These are phyloP conservation scores for Eimeria sp. DNA, from an alignment of 169 alveolate genomes.

Conservation along the genomic window DNA sequence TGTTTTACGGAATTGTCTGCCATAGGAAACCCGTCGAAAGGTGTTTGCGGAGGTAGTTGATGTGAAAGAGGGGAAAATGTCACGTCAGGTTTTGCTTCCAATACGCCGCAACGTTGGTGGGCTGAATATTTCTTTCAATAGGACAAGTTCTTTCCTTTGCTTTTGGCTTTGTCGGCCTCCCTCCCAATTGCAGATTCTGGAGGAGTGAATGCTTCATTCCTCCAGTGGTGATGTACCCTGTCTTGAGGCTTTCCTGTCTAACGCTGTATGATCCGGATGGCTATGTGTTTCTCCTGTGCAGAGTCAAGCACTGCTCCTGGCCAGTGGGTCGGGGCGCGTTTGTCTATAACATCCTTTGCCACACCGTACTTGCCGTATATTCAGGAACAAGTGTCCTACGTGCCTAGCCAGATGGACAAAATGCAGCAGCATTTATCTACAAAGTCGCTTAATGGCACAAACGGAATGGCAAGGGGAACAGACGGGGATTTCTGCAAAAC, in stretches of 20 bases:
- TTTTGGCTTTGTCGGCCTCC: background rate
- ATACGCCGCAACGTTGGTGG: conserved; percentile 50
- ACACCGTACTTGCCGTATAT: conserved; percentile 74
- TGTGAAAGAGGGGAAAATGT: conserved; percentile 23
- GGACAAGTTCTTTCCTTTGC: background rate
- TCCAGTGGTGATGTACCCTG: background rate
- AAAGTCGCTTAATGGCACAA: background rate
- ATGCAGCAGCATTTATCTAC: background rate
- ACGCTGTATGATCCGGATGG: background rate
- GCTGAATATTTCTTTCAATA: background rate
- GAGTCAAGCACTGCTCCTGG: conserved; percentile 65
- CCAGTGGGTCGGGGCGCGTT: conserved; percentile 76
- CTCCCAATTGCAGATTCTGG: background rate
- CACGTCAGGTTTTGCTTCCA: conserved; percentile 22
- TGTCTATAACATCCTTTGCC: conserved; percentile 57
- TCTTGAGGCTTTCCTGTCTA: background rate
- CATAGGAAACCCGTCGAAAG: conserved; percentile 19
- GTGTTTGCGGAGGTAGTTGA: conserved; percentile 11
- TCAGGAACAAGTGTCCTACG: background rate
- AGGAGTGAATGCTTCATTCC: background rate
- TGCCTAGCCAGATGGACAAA: background rate
- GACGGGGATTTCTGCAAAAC: background rate
- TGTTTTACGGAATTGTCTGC: background rate
- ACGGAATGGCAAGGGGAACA: background rate
- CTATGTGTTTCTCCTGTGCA: background rate